These are phyloP conservation scores for Podospora tetraspora DNA, from an alignment of 495 filamentous ascomycete genomes.

Conservation along the genomic window DNA sequence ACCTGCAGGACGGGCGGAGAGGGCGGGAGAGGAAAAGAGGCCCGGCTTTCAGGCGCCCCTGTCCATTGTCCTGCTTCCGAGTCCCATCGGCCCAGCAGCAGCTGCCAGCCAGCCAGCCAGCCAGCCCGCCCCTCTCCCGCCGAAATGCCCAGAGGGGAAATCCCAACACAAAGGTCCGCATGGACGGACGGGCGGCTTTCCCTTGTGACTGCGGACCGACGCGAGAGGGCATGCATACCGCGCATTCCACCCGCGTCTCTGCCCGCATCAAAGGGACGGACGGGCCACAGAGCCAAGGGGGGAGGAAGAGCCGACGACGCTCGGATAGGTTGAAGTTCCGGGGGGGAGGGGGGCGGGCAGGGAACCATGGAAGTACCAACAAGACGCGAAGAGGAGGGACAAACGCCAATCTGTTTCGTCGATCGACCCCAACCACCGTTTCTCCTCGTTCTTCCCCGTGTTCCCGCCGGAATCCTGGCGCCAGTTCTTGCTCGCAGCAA, in stretches of 20 bases:
- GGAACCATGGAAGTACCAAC: no score
- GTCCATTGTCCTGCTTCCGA: background rate
- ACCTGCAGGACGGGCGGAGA: no score
- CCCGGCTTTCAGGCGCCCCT: background rate
- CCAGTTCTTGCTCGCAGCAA: background rate
- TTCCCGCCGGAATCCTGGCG: background rate
- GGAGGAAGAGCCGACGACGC: background rate
- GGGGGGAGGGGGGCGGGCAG: no score
- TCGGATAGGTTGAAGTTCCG: background rate
- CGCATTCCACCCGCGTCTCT: background rate
- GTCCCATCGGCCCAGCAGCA: no score
- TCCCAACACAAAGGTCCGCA: slow-evolving; percentile 9
- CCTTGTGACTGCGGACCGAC: slow-evolving; percentile 37
- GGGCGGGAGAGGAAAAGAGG: background rate
- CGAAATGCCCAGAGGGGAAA: background rate
- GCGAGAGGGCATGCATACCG: slow-evolving; percentile 19
- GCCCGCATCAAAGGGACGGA: background rate
- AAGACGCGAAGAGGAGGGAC: background rate
- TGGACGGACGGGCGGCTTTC: slow-evolving; percentile 17
- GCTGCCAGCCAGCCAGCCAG: background rate
- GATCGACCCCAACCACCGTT: background rate
- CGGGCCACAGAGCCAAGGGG: background rate
- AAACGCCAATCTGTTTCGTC: background rate
- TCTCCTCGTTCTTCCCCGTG: background rate
- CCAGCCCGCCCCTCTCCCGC: background rate